Evolutionary conservation across 495 filamentous ascomycete genomes (phyloP), one percentile per base, ranked within the genome.

Genomic region (Cudoniella acicularis): DNA sequence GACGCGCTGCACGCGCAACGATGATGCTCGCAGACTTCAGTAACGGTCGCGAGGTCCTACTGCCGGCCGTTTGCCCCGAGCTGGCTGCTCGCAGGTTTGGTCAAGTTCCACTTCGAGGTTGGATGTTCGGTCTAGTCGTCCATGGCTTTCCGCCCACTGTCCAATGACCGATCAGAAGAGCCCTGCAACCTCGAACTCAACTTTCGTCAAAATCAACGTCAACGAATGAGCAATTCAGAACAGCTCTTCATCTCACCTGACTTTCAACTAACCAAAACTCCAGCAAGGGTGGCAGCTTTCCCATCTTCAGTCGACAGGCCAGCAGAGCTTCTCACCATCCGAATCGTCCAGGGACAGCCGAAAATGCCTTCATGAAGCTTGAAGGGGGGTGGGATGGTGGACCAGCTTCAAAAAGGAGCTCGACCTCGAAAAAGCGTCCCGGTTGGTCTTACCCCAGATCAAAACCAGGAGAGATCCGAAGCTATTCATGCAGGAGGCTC

Each of bases 401-500:
- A 54, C 46, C 40, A 54, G 40, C 48, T 54, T 22, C 45, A n/a
- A 42, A 26, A 52, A 13, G 13, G 16, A 25, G 9, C 48, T 13
- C 43, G 21, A 30, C 43, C 17, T 45, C 45, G 40, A 50, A 16
- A n/a, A 41, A 57, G 46, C 49, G 27, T 59, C 43, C 61, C 59
- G 57, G 64, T 58, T 66, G 60, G 64, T 49, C 60, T 49, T 62
- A 59, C 58, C 61, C 61, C 64, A 59, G 45, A 61, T 53, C 56
- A 54, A 16, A 60, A 20, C 27, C 46, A 61, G 59, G 60, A 60
- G 49, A 59, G 52, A 42, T 24, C 48, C 51, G 59, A 60, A 63
- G 62, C 59, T 54, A 64, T 64, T 64, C 61, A 67, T 67, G 64
- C 64, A 64, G 61, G 64, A 67, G 64, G 25, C 54, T 67, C 61